Base-by-base conservation (phyloP, 139 green algal species). In the Chlorella sp. region DNA sequence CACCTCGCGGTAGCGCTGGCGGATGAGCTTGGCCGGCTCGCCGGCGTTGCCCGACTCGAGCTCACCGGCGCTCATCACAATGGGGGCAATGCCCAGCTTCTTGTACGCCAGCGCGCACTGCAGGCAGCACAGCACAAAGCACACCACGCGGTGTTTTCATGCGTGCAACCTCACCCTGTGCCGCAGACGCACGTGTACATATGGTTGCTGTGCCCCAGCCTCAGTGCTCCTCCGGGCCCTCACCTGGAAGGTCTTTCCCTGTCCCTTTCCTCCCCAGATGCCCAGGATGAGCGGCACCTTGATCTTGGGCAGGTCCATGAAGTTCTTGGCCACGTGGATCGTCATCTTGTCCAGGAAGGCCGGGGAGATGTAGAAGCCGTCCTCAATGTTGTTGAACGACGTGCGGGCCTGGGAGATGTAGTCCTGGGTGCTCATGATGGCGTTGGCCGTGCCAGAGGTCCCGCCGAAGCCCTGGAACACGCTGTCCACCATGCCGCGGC, bases 231-330 rank as follows among this genome's bases (percentile, higher is more conserved):
- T 24, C 17, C 42, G 10, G 10, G 10, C 42, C 10, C 55, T 64
- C 24, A 29, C 55, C 55, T 64, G 80, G 94, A 98, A 98, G 75
- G 93, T 97, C 90, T 98, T 98, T 67, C 83, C 85, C 87, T 99
- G 95, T 65, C 95, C 95, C 90, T 99, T 99, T 75, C 95, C 95
- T 82, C 95, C 95, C 95, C 95, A 98, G 83, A 99, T 94, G 70
- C 95, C 95, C 73, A 98, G 84, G 79, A 98, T 98, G 36, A 98
- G 90, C 64, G 94, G 94, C 29, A 96, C 90, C 91, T 94, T 94
- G 83, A 92, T 90, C 80, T 91, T 92, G 59, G 92, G 92, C 61
- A 96, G 83, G 74, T 95, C 88, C 77, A 98, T 89, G 88, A 95
- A 97, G 93, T 98, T 98, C 91, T 98, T 98, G 73, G 93, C 92